Evolutionary conservation across 2,329 filamentous ascomycete genomes (phyloP).

Genomic region (Aquanectria penicillioides): DNA sequence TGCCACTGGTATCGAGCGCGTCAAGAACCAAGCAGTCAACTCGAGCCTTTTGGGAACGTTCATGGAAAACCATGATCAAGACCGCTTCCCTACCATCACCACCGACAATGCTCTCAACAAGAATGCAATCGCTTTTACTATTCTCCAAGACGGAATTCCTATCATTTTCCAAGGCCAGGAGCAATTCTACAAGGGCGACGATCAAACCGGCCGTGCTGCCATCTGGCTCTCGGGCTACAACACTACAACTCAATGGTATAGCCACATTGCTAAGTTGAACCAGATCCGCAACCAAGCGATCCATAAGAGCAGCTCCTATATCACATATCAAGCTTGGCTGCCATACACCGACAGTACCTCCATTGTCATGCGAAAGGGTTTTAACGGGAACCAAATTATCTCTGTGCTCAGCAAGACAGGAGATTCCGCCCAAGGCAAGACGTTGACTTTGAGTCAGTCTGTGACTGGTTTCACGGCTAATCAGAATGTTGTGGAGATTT

Average conservation of each 20-base stretch:
- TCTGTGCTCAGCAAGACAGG: conserved; percentile 28
- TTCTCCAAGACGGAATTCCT: conserved; percentile 28
- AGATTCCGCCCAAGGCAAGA: conserved; percentile 14
- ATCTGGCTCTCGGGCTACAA: conserved; percentile 24
- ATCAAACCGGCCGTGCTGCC: conserved; percentile 24
- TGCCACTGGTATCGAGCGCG: conserved; percentile 6
- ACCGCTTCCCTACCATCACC: conserved; percentile 23
- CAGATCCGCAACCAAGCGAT: conserved; percentile 29
- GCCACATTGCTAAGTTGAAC: conserved; percentile 22
- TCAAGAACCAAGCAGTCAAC: conserved; percentile 27
- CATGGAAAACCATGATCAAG: conserved; percentile 31
- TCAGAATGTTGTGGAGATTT: conserved; percentile 19
- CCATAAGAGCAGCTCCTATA: conserved; percentile 24
- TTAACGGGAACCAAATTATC: conserved; percentile 27
- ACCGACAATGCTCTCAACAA: conserved; percentile 25
- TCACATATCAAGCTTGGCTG: conserved; percentile 27
- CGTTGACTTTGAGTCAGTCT: background rate
- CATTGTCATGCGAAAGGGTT: conserved; percentile 26
- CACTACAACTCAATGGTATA: conserved; percentile 22
- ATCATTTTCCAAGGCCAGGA: conserved; percentile 28
- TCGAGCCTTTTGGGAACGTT: conserved; percentile 26
- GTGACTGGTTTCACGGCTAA: conserved; percentile 24
- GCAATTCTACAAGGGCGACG: conserved; percentile 21
- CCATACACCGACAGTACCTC: conserved; percentile 19
- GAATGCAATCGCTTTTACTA: conserved; percentile 27